These are phyloP conservation scores for Trypanosoma grayi DNA, from an alignment of 208 protist genomes.

Conservation along the genomic window DNA sequence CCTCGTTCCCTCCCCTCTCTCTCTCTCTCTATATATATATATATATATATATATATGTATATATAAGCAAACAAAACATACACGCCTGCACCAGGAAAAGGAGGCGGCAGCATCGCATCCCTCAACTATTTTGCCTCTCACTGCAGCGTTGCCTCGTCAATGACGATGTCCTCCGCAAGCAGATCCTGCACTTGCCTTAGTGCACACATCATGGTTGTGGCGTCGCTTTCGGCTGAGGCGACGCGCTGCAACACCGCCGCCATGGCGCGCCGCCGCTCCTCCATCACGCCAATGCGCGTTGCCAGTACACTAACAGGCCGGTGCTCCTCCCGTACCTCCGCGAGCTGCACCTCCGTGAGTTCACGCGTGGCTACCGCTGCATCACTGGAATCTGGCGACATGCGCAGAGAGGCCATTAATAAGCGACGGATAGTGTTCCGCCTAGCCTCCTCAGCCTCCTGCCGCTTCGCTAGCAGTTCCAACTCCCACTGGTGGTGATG, in stretches of 20 bases:
- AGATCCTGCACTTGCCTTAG: conserved; percentile 13
- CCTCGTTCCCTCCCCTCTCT: too few species aligned
- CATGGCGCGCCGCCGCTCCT: conserved; percentile 36
- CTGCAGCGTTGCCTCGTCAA: conserved; percentile 23
- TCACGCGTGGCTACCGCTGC: background rate
- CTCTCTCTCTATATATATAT: too few species aligned
- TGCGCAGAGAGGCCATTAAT: conserved; percentile 23
- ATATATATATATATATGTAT: too few species aligned
- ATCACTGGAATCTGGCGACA: conserved; percentile 12
- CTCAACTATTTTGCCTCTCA: conserved; percentile 1
- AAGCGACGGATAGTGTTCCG: conserved; percentile 38
- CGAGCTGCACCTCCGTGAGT: background rate
- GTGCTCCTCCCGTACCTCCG: conserved; percentile 35
- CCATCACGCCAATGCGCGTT: conserved; percentile 39
- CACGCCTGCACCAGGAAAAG: background rate
- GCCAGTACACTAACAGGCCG: conserved; percentile 32
- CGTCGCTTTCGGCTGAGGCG: conserved; percentile 6
- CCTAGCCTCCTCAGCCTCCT: conserved; percentile 41
- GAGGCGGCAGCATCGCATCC: too few species aligned
- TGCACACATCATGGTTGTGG: background rate
- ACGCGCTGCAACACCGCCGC: conserved; percentile 29
- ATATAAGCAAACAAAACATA: too few species aligned
- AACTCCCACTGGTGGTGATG: conserved; percentile 32
- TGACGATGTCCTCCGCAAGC: conserved; percentile 22
- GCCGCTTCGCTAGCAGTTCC: conserved; percentile 47